phyloP scores from a whole-genome alignment of 208 protist species.

The Acanthamoeba lenticulata region DNA sequence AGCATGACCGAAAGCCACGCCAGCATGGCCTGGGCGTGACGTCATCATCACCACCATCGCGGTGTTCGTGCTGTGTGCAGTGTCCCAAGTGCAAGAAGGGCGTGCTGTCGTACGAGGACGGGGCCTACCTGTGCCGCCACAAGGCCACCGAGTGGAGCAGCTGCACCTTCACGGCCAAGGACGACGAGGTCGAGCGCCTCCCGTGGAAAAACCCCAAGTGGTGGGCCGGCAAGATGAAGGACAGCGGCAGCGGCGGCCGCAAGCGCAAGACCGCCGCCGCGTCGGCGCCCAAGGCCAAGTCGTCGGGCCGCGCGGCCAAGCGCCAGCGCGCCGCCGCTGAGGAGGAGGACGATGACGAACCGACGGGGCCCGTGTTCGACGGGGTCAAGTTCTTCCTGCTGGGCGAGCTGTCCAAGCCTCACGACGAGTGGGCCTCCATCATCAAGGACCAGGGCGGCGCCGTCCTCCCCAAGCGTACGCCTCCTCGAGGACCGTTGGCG shows the following conservation, averaged over 20 bases:
- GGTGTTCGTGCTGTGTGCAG: not conserved
- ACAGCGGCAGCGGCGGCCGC: not conserved
- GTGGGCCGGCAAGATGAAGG: slow-evolving; percentile 37
- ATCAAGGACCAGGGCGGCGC: slow-evolving; percentile 46
- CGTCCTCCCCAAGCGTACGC: not conserved
- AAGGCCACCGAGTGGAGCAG: slow-evolving; percentile 59
- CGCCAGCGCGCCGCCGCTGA: not conserved
- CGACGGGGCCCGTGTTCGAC: slow-evolving; percentile 41
- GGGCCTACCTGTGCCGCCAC: not conserved
- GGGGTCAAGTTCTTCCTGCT: slow-evolving; percentile 49
- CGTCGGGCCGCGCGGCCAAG: not conserved
- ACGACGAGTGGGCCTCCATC: slow-evolving; percentile 22
- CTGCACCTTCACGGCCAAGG: slow-evolving; percentile 60
- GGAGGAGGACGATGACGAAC: not conserved
- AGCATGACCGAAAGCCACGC: too few species aligned
- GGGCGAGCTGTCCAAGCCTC: slow-evolving; percentile 28
- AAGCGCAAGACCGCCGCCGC: slow-evolving; percentile 10
- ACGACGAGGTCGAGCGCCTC: slow-evolving; percentile 22
- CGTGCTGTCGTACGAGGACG: slow-evolving; percentile 45
- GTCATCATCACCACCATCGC: not conserved
- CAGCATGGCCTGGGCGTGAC: too few species aligned
- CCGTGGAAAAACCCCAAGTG: slow-evolving; percentile 64
- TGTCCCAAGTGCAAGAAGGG: slow-evolving; percentile 58
- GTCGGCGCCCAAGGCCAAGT: not conserved
- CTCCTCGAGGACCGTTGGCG: not conserved